Percentiles rank a stretch among this genome's conserved stretches.
These are phyloP conservation scores for Decorospora gaudefroyi DNA, from an alignment of 2,329 filamentous ascomycete genomes.

Conservation along the genomic window DNA sequence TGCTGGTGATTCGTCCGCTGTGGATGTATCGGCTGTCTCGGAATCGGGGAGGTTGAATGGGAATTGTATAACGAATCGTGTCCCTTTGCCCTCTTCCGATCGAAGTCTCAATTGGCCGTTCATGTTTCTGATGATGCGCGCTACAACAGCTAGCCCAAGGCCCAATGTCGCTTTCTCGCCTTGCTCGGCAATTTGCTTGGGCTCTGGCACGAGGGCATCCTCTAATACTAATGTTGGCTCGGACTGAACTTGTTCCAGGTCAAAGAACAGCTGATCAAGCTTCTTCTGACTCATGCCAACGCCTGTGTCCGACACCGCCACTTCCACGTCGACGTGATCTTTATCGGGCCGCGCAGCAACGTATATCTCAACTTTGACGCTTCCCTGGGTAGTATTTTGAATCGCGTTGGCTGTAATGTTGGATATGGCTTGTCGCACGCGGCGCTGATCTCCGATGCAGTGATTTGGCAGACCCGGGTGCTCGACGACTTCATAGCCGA, in stretches of 20 bases:
- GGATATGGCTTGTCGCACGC: slow-evolving; percentile 78
- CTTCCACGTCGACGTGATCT: slow-evolving; percentile 68
- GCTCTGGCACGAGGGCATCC: slow-evolving; percentile 39
- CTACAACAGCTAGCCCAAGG: slow-evolving; percentile 85
- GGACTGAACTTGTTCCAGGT: slow-evolving; percentile 66
- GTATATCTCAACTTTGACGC: slow-evolving; percentile 71
- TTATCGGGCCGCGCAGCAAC: slow-evolving; percentile 50
- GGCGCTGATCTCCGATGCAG: slow-evolving; percentile 78
- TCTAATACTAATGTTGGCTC: slow-evolving; percentile 37
- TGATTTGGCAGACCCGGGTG: slow-evolving; percentile 69
- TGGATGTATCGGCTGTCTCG: slow-evolving; percentile 13
- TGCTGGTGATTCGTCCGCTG: slow-evolving; percentile 16
- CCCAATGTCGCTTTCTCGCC: slow-evolving; percentile 64
- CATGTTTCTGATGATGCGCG: slow-evolving; percentile 85
- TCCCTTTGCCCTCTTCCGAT: slow-evolving; percentile 80
- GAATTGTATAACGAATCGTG: slow-evolving; percentile 78
- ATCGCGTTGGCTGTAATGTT: slow-evolving; percentile 87
- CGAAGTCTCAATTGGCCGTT: slow-evolving; percentile 83
- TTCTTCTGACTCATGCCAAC: slow-evolving; percentile 63
- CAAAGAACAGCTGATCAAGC: slow-evolving; percentile 64
- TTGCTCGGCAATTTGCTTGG: slow-evolving; percentile 37
- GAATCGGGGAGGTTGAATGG: slow-evolving; percentile 69
- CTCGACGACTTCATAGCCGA: slow-evolving; percentile 69
- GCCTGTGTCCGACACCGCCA: slow-evolving; percentile 77
- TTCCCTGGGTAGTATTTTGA: slow-evolving; percentile 71